A percentile compares a stretch with the other conserved stretches of the same genome.
phyloP scores from a whole-genome alignment of 2,329 filamentous ascomycete species.

The Penicillium sp. region DNA sequence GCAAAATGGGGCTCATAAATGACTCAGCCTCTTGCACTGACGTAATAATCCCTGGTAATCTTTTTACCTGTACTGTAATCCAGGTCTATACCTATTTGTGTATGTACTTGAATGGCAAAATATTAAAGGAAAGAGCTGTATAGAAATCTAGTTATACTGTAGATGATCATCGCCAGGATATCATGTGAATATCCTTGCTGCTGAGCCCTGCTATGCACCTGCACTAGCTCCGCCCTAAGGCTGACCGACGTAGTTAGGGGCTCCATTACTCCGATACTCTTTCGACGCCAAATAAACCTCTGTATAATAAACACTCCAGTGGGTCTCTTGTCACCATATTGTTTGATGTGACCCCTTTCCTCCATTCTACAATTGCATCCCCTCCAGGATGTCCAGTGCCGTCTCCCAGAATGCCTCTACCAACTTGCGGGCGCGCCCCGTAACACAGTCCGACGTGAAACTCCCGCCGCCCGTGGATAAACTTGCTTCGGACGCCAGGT shows the following conservation, averaged over 20 bases:
- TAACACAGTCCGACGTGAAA: constrained; percentile 21
- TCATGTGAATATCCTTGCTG: not conserved
- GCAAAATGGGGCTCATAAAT: not conserved
- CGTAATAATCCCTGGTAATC: constrained; percentile 1
- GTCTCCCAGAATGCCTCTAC: constrained; percentile 25
- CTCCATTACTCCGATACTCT: constrained; percentile 5
- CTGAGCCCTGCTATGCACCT: not conserved
- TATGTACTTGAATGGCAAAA: too few species aligned
- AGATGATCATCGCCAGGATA: not conserved
- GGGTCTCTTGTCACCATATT: not conserved
- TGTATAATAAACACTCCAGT: not conserved
- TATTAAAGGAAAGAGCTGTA: not conserved
- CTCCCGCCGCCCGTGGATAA: constrained; percentile 28
- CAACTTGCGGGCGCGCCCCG: constrained; percentile 32
- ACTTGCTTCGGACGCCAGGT: constrained; percentile 37
- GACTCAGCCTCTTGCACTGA: constrained; percentile 2
- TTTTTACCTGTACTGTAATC: not conserved
- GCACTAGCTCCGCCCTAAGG: constrained; percentile 3
- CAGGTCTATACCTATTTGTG: too few species aligned
- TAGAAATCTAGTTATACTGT: not conserved
- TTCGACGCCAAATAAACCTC: constrained; percentile 1
- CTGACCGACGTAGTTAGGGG: constrained; percentile 14
- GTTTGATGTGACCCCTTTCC: constrained; percentile 18
- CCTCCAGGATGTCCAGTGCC: constrained; percentile 29
- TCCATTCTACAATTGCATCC: constrained; percentile 8